Evolutionary conservation across 2,329 filamentous ascomycete genomes (phyloP).

Genomic region (Fusarium sp.): DNA sequence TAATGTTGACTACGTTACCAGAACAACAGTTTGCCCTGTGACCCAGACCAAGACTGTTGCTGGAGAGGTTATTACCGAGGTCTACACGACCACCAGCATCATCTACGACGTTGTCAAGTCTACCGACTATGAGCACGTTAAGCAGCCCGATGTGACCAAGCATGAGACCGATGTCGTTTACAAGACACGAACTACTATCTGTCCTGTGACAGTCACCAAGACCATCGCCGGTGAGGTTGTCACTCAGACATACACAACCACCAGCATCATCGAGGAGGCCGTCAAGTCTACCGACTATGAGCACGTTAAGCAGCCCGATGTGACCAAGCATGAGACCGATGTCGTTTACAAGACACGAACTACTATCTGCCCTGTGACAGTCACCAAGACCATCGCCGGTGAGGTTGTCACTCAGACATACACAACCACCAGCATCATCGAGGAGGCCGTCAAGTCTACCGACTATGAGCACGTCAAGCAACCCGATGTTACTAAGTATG

Average conservation of each 20-base stretch:
- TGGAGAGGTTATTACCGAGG: constrained; percentile 40
- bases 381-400: constrained; percentile 50
- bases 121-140: constrained; percentile 49
- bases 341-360: constrained; percentile 56
- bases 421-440: constrained; percentile 46
- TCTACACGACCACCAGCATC: constrained; percentile 44
- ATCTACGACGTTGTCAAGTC: constrained; percentile 45
- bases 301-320: constrained; percentile 50
- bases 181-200: constrained; percentile 56
- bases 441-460: constrained; percentile 46
- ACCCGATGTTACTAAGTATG: constrained; percentile 50
- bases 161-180: constrained; percentile 49
- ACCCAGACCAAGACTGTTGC: constrained; percentile 49
- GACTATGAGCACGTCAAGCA: constrained; percentile 50
- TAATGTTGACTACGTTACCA: constrained; percentile 52
- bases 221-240: constrained; percentile 49
- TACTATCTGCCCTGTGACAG: constrained; percentile 47
- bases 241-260: constrained; percentile 48
- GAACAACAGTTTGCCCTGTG: constrained; percentile 57
- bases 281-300: constrained; percentile 46
- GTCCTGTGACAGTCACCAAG: constrained; percentile 53
- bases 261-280: too few species aligned
- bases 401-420: constrained; percentile 53
- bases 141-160: constrained; percentile 50
- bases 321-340: constrained; percentile 47